Conservation (phyloP, 768 basidiomycete genomes). For the Lyophyllum semitale region DNA sequence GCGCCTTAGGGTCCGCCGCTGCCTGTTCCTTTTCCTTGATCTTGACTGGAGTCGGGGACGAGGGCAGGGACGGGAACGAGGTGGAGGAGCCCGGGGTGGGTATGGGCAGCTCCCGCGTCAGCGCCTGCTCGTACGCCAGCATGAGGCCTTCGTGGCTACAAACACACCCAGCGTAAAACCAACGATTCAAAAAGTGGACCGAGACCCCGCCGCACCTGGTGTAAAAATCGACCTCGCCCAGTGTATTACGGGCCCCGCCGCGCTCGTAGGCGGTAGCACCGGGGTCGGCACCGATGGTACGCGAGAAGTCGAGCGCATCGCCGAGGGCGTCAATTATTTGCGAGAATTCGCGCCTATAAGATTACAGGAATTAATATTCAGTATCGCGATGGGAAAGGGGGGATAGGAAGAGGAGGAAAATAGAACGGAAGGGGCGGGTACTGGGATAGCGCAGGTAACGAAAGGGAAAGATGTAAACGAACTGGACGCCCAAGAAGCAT, state of each 20-base stretch:
- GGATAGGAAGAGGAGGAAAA: no score
- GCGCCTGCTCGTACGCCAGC: constrained; percentile 89
- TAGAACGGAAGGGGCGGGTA: no score
- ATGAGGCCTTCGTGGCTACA: constrained; percentile 81
- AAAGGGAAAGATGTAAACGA: no score
- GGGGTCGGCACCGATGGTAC: constrained; percentile 75
- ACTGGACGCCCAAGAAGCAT: no score
- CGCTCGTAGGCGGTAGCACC: constrained; percentile 58
- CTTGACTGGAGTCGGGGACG: no score
- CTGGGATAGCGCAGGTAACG: no score
- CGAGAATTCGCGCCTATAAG: constrained; percentile 75
- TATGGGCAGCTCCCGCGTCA: constrained; percentile 71
- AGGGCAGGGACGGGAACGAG: no score
- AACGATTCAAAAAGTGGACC: not conserved
- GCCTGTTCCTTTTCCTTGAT: no score
- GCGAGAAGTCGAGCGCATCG: constrained; percentile 92
- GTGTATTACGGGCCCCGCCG: constrained; percentile 67
- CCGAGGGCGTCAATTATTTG: constrained; percentile 80
- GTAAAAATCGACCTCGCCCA: constrained; percentile 93
- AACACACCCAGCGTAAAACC: no score
- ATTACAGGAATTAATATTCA: not conserved
- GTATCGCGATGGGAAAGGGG: no score
- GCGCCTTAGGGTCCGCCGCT: constrained; percentile 34
- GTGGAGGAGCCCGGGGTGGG: no score
- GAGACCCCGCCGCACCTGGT: constrained; percentile 60